Base-by-base conservation (phyloP, 208 protist genomes). In the Leishmania guyanensis region DNA sequence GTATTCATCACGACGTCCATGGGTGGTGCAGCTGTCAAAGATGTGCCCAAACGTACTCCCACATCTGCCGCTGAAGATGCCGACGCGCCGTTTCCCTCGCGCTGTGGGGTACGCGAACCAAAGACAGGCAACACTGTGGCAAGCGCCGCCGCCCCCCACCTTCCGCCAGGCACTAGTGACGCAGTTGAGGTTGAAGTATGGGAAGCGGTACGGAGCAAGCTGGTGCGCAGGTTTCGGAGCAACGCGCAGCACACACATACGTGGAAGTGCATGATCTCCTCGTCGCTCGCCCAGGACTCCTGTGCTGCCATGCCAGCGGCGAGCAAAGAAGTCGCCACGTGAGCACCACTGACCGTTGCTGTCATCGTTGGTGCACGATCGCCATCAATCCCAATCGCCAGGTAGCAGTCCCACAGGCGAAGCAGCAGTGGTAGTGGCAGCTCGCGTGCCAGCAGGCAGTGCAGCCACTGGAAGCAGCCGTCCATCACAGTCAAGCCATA, bases 361-460 rank as follows among this genome's bases (percentile, higher is more conserved):
- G 66, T 0, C 65, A 58, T 22, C 62, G 46, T 39, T 69, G 74
- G 9, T 4, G 77, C 56, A 22, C 75, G 56, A 70, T 77, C 84
- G 12, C 84, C 89, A 69, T 84, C 86, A 33, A 88, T 87, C 20
- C 88, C 86, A 29, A 94, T 89, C 36, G 93, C 80, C 26, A 98
- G 77, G 77, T 98, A 98, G 53, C 89, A 95, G 84, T 99, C 98
- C 92, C 94, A 99, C 22, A 99, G 83, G 17, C 89, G 86, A 62
- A 98, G 77, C 60, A 96, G 60, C 69, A 97, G 62, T 22, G 88
- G 79, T 17, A 98, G 62, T 43, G 95, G 89, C 56, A 98, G 71
- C 86, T 99, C 96, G 43, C 98, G 88, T 70, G 94, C 81, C 17
- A 99, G 86, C 20, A 99, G 54, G 89, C 97, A 99, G 82, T 98